Evolutionary conservation across 2,329 filamentous ascomycete species (phyloP).

Genomic region (Emmonsiellopsis sp.): DNA sequence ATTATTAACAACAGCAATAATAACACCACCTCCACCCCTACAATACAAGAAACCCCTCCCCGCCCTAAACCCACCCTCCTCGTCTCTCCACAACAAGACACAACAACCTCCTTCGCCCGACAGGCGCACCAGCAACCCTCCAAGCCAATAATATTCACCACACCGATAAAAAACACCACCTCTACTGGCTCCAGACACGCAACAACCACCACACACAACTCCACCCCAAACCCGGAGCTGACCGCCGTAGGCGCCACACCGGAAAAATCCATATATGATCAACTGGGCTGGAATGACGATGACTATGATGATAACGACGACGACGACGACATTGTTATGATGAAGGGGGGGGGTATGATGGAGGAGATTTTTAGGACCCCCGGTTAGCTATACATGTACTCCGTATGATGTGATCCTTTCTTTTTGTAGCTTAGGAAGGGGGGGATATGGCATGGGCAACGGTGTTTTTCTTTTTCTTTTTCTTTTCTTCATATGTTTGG

Average conservation of each 20-base stretch:
- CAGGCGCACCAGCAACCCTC: background rate
- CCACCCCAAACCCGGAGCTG: background rate
- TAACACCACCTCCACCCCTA: conserved; percentile 10
- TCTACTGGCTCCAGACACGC: background rate
- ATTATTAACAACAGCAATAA: conserved; percentile 15
- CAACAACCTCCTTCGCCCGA: background rate
- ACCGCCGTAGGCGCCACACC: conserved; percentile 14
- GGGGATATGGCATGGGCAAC: too few species aligned
- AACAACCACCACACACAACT: background rate
- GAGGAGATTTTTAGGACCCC: too few species aligned
- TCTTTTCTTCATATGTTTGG: too few species aligned
- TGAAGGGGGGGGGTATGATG: background rate
- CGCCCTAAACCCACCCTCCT: conserved; percentile 1
- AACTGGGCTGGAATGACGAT: conserved; percentile 36
- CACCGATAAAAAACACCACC: background rate
- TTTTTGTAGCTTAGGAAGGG: too few species aligned
- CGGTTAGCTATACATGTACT: too few species aligned
- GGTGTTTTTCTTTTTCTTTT: too few species aligned
- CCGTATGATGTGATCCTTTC: too few species aligned
- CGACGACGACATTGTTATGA: conserved; percentile 10
- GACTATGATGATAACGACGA: conserved; percentile 25
- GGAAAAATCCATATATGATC: conserved; percentile 34
- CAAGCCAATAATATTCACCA: conserved; percentile 2
- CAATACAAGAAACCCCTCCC: conserved; percentile 12
- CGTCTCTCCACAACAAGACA: background rate